Evolutionary conservation across 2,329 filamentous ascomycete genomes (phyloP).

Genomic region (Beauveria rudraprayagi): DNA sequence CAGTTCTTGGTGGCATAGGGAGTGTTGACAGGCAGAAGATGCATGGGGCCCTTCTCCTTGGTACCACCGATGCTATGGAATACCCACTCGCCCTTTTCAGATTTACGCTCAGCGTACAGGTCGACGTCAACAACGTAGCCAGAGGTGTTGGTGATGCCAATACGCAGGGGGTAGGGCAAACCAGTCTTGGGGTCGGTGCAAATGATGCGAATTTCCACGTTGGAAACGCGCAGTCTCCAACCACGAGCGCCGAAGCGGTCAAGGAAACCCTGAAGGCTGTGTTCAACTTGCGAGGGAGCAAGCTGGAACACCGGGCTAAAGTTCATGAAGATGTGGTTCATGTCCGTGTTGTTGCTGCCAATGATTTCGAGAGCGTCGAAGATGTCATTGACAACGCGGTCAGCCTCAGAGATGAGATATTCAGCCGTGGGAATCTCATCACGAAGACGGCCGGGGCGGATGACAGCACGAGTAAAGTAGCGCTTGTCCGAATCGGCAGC

Average conservation of each 20-base stretch:
- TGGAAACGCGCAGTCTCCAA: constrained; percentile 93
- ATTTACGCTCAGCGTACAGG: constrained; percentile 95
- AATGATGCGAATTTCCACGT: constrained; percentile 96
- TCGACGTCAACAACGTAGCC: constrained; percentile 97
- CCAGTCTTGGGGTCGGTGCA: constrained; percentile 86
- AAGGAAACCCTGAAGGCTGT: constrained; percentile 88
- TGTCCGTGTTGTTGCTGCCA: constrained; percentile 96
- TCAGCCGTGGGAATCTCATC: constrained; percentile 98
- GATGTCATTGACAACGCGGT: constrained; percentile 95
- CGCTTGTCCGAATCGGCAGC: constrained; percentile 93
- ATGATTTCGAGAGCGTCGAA: constrained; percentile 96
- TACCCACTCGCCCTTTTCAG: constrained; percentile 95
- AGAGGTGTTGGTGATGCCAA: constrained; percentile 96
- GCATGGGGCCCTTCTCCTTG: constrained; percentile 91
- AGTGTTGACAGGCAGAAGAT: constrained; percentile 80
- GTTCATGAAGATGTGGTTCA: constrained; percentile 99
- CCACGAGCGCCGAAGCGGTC: constrained; percentile 92
- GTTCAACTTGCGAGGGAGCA: constrained; percentile 79
- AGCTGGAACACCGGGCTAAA: constrained; percentile 96
- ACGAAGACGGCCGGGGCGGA: constrained; percentile 84
- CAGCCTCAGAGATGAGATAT: constrained; percentile 95
- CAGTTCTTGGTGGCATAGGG: constrained; percentile 98
- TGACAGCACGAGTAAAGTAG: constrained; percentile 95
- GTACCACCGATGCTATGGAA: constrained; percentile 97
- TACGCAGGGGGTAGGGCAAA: constrained; percentile 81